A percentile compares a stretch with the other conserved stretches of the same genome.
Conservation (phyloP, 192 early-diverging fungal genomes). For the Coemansia interrupta region DNA sequence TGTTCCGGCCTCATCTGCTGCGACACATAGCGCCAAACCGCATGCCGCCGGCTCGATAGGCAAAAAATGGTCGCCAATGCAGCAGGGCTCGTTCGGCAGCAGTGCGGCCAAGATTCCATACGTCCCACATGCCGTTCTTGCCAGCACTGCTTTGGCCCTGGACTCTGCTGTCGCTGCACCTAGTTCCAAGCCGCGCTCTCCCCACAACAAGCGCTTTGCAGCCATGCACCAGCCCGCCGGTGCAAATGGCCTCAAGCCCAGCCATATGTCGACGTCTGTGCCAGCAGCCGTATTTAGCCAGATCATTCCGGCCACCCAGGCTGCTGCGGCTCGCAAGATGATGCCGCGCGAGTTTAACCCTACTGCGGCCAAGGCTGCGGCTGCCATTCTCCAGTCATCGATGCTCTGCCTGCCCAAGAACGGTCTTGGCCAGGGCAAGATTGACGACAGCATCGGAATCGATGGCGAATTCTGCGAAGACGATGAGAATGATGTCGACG, state of each 20-base stretch:
- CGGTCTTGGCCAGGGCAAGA: conserved; percentile 49
- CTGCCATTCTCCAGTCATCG: conserved; percentile 50
- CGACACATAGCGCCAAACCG: conserved; percentile 12
- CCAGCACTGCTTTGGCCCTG: conserved; percentile 24
- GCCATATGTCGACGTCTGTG: conserved; percentile 48
- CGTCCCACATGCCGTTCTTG: conserved; percentile 12
- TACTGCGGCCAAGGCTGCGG: conserved; percentile 45
- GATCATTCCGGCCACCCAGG: conserved; percentile 53
- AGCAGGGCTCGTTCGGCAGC: not conserved
- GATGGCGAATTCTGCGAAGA: too few species aligned
- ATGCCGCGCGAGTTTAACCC: conserved; percentile 54
- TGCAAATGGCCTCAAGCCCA: conserved; percentile 10
- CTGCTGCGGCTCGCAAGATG: conserved; percentile 52
- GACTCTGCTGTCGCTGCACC: conserved; percentile 17
- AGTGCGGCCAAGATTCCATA: conserved; percentile 15
- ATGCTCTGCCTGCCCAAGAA: conserved; percentile 51
- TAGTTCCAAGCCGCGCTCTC: conserved; percentile 19
- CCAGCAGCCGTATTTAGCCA: conserved; percentile 53
- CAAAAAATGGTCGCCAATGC: conserved; percentile 38
- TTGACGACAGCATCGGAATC: conserved; percentile 18
- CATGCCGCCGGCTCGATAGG: conserved; percentile 15
- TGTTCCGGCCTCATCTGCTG: not conserved
- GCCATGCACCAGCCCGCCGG: conserved; percentile 1
- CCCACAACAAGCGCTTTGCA: conserved; percentile 23
- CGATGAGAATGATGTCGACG: conserved; percentile 4